A percentile compares a stretch with the other conserved stretches of the same genome.
Conservation (phyloP, 176 grass and related monocot genomes). For the Paspalum vaginatum region DNA sequence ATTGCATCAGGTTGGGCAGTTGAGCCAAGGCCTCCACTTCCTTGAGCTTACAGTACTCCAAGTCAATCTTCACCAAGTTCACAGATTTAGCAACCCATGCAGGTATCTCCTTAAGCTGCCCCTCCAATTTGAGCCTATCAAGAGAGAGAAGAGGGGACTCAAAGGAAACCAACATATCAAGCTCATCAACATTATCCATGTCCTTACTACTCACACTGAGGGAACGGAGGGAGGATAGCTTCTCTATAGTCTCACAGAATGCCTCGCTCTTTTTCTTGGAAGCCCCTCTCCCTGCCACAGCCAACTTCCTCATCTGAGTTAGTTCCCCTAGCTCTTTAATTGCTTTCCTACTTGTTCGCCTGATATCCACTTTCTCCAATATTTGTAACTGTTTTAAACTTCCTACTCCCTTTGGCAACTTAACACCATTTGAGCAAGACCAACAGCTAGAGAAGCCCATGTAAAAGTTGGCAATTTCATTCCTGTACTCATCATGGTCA, state of each 20-base stretch:
- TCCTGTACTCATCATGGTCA: rapidly evolving
- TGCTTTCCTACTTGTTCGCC: neutral
- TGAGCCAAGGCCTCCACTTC: neutral
- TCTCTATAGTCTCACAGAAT: neutral
- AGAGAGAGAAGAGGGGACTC: neutral
- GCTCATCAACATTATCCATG: rapidly evolving
- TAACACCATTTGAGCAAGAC: neutral
- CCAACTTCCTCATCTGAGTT: constrained; percentile 17
- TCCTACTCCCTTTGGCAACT: constrained; percentile 23
- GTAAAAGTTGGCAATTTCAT: neutral
- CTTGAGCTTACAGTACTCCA: neutral
- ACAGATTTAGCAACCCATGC: neutral
- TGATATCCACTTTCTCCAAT: constrained; percentile 13
- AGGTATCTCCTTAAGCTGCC: neutral
- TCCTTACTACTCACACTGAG: neutral
- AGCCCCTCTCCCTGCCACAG: neutral
- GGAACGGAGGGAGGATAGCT: constrained; percentile 1
- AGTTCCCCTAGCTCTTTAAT: constrained; percentile 22
- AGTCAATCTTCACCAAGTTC: neutral
- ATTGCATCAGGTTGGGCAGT: neutral
- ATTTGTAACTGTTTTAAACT: neutral
- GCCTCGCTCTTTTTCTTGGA: neutral
- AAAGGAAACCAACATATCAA: constrained; percentile 3
- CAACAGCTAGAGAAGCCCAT: neutral
- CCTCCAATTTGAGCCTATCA: neutral